Conservation (phyloP, 768 basidiomycete genomes). For the Amanita phalloides region DNA sequence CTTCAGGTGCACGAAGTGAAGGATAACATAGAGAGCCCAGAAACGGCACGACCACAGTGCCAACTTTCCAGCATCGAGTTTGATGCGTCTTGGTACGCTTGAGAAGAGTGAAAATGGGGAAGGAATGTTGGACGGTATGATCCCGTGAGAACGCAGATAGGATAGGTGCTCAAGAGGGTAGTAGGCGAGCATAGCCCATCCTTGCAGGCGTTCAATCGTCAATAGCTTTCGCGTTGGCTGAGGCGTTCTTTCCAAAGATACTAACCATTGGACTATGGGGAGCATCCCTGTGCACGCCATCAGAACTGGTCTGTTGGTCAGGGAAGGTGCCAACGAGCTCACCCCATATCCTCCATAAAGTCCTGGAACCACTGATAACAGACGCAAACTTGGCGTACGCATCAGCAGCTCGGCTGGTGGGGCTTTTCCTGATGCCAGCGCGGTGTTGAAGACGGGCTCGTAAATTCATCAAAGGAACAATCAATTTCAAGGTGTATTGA, state of each 20-base stretch:
- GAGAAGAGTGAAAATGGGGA: constrained; percentile 32
- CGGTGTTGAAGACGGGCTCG: constrained; percentile 63
- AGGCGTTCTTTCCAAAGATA: constrained; percentile 59
- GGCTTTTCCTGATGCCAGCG: constrained; percentile 42
- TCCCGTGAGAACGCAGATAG: constrained; percentile 49
- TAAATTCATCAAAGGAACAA: constrained; percentile 53
- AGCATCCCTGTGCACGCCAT: constrained; percentile 44
- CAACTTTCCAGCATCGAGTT: constrained; percentile 35
- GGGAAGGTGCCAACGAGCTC: constrained; percentile 1
- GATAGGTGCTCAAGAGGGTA: constrained; percentile 73
- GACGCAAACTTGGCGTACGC: constrained; percentile 43
- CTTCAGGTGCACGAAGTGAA: constrained; percentile 64
- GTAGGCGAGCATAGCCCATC: constrained; percentile 69
- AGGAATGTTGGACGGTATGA: constrained; percentile 47
- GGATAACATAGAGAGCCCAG: constrained; percentile 70
- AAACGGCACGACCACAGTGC: constrained; percentile 68
- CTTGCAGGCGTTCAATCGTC: constrained; percentile 73
- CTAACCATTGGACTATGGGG: constrained; percentile 73
- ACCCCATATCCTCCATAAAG: constrained; percentile 77
- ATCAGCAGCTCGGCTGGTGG: constrained; percentile 43
- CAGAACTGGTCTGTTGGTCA: background rate
- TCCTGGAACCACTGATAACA: constrained; percentile 57
- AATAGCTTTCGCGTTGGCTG: constrained; percentile 61
- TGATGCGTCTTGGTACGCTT: constrained; percentile 26
- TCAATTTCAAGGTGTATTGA: constrained; percentile 62